Percentiles rank a stretch among this genome's conserved stretches.
phyloP scores from a whole-genome alignment of 805 yeast species.

The Yarrowia deformans region DNA sequence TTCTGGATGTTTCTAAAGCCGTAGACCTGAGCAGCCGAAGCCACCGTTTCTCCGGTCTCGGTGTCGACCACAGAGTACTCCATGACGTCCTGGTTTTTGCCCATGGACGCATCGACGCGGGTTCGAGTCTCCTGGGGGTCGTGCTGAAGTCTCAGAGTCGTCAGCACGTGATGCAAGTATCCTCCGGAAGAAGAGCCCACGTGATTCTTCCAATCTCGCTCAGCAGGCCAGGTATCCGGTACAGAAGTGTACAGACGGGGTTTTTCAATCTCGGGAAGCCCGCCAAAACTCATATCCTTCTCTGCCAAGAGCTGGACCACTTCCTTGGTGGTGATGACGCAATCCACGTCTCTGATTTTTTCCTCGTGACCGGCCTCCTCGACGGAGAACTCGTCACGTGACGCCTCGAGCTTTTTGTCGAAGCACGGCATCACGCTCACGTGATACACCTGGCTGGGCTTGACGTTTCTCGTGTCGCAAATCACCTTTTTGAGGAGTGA shows the following conservation, averaged over 20 bases:
- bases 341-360: constrained; percentile 74
- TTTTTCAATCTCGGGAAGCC: constrained; percentile 54
- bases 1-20: constrained; percentile 96
- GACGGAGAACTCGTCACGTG: constrained; percentile 68
- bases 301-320: constrained; percentile 66
- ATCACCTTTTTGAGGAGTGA: constrained; percentile 65
- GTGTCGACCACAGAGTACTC: constrained; percentile 65
- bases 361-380: constrained; percentile 44
- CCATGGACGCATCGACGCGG: constrained; percentile 55
- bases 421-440: constrained; percentile 95
- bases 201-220: constrained; percentile 71
- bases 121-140: constrained; percentile 45
- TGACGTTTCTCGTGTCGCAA: constrained; percentile 50
- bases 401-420: constrained; percentile 94
- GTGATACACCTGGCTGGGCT: constrained; percentile 64
- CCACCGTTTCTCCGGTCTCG: constrained; percentile 50
- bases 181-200: constrained; percentile 91
- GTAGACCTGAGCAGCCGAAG: constrained; percentile 72
- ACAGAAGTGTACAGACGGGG: constrained; percentile 52
- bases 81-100: constrained; percentile 77
- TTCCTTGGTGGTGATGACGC: constrained; percentile 93
- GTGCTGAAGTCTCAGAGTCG: constrained; percentile 45
- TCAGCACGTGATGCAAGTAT: constrained; percentile 74
- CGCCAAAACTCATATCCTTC: not conserved
- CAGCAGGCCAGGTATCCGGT: constrained; percentile 70